Base-by-base conservation (phyloP, 306 rosid species). In the Albizia julibrissin region DNA sequence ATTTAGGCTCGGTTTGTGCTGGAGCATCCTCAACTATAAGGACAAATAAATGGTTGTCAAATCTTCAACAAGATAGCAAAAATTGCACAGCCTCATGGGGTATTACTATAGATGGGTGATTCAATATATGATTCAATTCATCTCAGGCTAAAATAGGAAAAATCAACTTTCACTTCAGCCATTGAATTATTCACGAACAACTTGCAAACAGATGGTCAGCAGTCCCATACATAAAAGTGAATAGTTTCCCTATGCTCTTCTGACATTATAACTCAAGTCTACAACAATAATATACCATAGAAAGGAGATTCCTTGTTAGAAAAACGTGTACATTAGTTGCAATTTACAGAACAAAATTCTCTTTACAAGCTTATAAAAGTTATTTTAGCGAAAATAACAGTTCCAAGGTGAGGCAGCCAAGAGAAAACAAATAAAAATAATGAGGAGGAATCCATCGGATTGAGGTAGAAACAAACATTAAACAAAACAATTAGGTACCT, bases 1-100 rank as follows among this genome's bases (percentile, higher is more conserved):
- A 95, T 82, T 93, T 93, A 31, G 92, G 94, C 80, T 93, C 98
- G 21, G 81, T 37, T 81, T 84, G 94, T 71, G 88, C 90, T 59
- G 90, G 85, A 76, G 79, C 82, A 81, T 93, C 98, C 86, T 87
- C 88, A 80, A 34, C 98, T 92, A 87, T 86, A 82, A 79, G 77
- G 72, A 44, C 71, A 76, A 77, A 77, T 29, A 69, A 50, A 80
- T 43, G 44, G 49, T n/a, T 40, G 59, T 83, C 74, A 81, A 34
- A 71, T 78, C 74, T 84, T 76, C 62, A 34, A 75, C 59, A 77
- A 37, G 54, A n/a, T 24, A 22, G 47, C 26, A 19, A 24, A 59
- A 24, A 61, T 61, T 24, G 34, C 18, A 59, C 22, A 5, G 65
- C 65, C 16, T 2, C 16, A 4, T 58, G 65, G 31, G 29, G 73